Evolutionary conservation across 345 rosid species (phyloP), one percentile per base, ranked within the genome.

Genomic region (Mangifera indica): DNA sequence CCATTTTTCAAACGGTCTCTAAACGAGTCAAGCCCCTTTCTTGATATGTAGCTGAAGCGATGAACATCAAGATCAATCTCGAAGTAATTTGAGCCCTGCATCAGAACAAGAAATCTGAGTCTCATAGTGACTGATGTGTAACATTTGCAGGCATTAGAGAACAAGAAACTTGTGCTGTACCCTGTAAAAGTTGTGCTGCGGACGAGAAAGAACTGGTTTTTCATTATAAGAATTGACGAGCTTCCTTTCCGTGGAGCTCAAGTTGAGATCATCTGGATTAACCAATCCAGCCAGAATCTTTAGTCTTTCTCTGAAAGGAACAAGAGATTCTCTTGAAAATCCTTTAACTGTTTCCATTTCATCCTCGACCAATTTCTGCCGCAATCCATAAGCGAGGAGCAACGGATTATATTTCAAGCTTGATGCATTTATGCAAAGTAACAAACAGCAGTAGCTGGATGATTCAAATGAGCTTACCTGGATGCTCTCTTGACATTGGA

Each of bases 31-130:
- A 93, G 87, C 26, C 98, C 98, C 83, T 90, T 93, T 32, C 98
- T 76, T 49, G 98, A 89, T 68, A 93, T 93, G 80, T 82, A 93
- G 83, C 98, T 85, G 86, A 93, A 93, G 1, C 93, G 87, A 79
- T 93, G 98, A 10, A 93, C 86, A 71, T 93, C 98, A 67, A 91
- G 82, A 86, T 93, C 97, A 53, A 93, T 91, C 88, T 93, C 98
- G 24, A 90, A 91, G 88, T 93, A 93, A 67, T 88, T 87, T 7
- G 88, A 74, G 62, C 98, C 98, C 98, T 91, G 89, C 69, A 59
- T 18, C 7, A 67, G 45, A 71, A 37, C 8, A 37, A 37, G 42
- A 37, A 37, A 37, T 37, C 8, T 37, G 42, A 37, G 42, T 37
- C 42, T 37, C 42, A 7, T 37, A 37, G 42, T 37, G 42, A 37